These are phyloP conservation scores for Ceratobasidium sp. DNA, from an alignment of 1,284 basidiomycete species.

Conservation along the genomic window DNA sequence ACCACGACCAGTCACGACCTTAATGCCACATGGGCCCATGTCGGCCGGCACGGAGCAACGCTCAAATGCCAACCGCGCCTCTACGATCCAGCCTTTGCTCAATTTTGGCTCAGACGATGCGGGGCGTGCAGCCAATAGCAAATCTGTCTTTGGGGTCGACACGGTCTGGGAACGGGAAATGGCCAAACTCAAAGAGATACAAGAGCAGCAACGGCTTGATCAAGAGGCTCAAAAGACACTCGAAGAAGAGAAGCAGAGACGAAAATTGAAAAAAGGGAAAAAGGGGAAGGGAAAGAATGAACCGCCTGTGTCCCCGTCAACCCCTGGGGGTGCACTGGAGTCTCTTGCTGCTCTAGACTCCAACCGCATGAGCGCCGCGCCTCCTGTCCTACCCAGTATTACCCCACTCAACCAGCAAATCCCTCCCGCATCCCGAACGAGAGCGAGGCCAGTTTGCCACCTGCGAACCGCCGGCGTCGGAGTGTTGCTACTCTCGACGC, in stretches of 20 bases:
- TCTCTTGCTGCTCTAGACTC: conserved; percentile 9
- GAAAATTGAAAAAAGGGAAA: conserved; percentile 52
- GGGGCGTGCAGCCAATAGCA: conserved; percentile 51
- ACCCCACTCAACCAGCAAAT: conserved; percentile 24
- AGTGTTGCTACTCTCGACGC: conserved; percentile 41
- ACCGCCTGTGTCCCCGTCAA: conserved; percentile 11
- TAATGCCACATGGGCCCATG: conserved; percentile 33
- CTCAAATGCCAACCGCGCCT: conserved; percentile 10
- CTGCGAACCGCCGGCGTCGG: conserved; percentile 32
- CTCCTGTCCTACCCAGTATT: conserved; percentile 32
- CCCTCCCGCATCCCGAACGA: conserved; percentile 40
- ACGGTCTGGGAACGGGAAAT: conserved; percentile 81
- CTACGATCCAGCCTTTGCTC: conserved; percentile 38
- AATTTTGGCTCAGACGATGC: conserved; percentile 36
- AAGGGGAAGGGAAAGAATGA: conserved; percentile 25
- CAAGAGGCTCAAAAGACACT: conserved; percentile 51
- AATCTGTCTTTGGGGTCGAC: conserved; percentile 83
- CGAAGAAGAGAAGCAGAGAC: conserved; percentile 51
- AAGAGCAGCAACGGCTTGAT: conserved; percentile 51
- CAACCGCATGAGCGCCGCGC: conserved; percentile 29
- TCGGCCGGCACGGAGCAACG: conserved; percentile 12
- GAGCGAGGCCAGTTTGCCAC: conserved; percentile 38
- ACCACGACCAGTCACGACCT: conserved; percentile 52
- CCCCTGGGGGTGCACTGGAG: background rate
- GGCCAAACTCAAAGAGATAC: conserved; percentile 70